Base-by-base conservation (phyloP, 2,329 filamentous ascomycete genomes). In the Cordyceps fumosorosea region DNA sequence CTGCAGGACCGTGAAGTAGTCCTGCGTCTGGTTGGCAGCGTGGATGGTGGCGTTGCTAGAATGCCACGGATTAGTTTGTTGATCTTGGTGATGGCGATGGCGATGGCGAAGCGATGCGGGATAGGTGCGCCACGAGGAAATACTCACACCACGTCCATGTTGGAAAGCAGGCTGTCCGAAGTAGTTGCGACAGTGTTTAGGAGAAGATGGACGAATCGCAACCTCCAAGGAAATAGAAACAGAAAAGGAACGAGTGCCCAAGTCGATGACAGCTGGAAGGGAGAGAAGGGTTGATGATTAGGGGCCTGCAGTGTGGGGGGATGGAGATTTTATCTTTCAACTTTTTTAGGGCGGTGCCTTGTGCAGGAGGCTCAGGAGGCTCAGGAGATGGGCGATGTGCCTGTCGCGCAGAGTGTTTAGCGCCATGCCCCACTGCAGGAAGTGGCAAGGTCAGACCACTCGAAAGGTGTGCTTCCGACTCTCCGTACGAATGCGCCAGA, bases 1-100 rank as follows among this genome's bases (percentile, higher is more conserved):
- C 66, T 87, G 83, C 70, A 85, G 81, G 65, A 88, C 83, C 67
- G 75, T 78, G 47, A 84, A 76, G 72, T 85, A 85, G 67, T 79
- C 77, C 64, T 78, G 74, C 51, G 79, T 77, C 66, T 79, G 75
- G 74, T 78, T 81, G 61, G 82, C 74, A 65, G 75, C 74, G 64
- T 79, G 72, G 63, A 73, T 68, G 63, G 82, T 85, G 68, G 80
- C 75, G 73, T 84, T 85, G 64, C 81, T 83, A 8, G 68, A 62
- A 62, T 42, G 60, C 18, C 50, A 56, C 37, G 29, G 11, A 29
- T 56, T 55, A 60, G 53, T 37, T 37, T 26, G 18, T 42, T 16
- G 29, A 29, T 53, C 29, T 1, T 53, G 48, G 18, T 40, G n/a
- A 5, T 24, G 3, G 24, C 16, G 45, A 5, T 48, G 45, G 10